phyloP scores from a whole-genome alignment of 306 rosid species.

The Sphenostylis stenocarpa region DNA sequence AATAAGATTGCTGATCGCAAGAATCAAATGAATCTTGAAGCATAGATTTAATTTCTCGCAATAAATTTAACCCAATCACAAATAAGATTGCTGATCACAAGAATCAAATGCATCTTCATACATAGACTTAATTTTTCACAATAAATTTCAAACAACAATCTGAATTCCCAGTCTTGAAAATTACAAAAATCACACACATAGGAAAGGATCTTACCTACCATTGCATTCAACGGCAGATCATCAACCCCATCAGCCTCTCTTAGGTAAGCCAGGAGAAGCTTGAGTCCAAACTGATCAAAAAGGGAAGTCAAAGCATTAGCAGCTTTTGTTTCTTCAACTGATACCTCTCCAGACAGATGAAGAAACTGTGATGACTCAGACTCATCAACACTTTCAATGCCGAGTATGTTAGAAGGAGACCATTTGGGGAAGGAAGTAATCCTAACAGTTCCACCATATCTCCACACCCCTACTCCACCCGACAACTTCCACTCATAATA shows the following conservation, averaged over 20 bases:
- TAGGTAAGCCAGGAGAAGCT: slow-evolving; percentile 80
- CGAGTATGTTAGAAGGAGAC: slow-evolving; percentile 48
- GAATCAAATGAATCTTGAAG: background rate
- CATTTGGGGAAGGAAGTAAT: slow-evolving; percentile 75
- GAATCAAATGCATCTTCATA: background rate
- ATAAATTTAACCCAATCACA: slow-evolving; percentile 16
- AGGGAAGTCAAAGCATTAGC: slow-evolving; percentile 71
- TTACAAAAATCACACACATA: background rate
- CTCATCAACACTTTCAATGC: slow-evolving; percentile 77
- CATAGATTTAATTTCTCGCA: background rate
- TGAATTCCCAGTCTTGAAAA: background rate
- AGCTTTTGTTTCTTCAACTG: slow-evolving; percentile 70
- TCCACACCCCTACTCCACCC: slow-evolving; percentile 97
- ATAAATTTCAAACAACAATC: background rate
- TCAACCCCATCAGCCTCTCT: slow-evolving; percentile 61
- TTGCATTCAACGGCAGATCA: slow-evolving; percentile 84
- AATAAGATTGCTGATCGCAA: slow-evolving; percentile 23
- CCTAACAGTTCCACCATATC: slow-evolving; percentile 96
- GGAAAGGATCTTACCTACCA: slow-evolving; percentile 88
- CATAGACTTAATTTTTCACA: background rate
- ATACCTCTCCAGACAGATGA: slow-evolving; percentile 63
- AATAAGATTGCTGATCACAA: slow-evolving; percentile 22
- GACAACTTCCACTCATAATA: slow-evolving; percentile 87
- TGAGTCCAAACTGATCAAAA: slow-evolving; percentile 84
- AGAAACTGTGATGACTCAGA: slow-evolving; percentile 79